Conservation (phyloP, 768 basidiomycete species). For the Tremella yokohamensis region DNA sequence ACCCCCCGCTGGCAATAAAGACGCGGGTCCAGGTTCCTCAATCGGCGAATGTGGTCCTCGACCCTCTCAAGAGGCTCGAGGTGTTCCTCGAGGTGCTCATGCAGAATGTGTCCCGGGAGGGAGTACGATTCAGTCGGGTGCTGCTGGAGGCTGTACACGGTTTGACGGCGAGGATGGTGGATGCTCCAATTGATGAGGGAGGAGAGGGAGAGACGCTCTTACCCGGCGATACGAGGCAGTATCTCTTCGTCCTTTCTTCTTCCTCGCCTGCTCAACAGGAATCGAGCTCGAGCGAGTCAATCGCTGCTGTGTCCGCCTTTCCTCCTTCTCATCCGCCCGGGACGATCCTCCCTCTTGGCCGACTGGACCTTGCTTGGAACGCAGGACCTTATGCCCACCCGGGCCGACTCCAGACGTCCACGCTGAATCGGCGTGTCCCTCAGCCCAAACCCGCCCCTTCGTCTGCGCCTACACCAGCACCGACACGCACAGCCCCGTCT, state of each 20-base stretch:
- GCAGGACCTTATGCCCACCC: slow-evolving; percentile 74
- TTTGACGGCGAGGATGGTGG: slow-evolving; percentile 57
- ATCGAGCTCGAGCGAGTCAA: background rate
- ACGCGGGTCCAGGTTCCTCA: slow-evolving; percentile 80
- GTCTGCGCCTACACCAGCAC: slow-evolving; percentile 54
- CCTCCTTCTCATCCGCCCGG: slow-evolving; percentile 62
- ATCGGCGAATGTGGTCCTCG: slow-evolving; percentile 68
- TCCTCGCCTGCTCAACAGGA: background rate
- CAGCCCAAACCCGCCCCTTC: slow-evolving; percentile 48
- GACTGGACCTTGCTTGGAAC: slow-evolving; percentile 82
- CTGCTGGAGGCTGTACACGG: slow-evolving; percentile 49
- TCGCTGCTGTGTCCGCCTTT: slow-evolving; percentile 39
- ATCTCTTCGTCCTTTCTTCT: slow-evolving; percentile 59
- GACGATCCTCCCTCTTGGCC: slow-evolving; percentile 70
- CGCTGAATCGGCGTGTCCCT: slow-evolving; percentile 77
- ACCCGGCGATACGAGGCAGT: slow-evolving; percentile 80
- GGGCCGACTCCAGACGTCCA: slow-evolving; percentile 81
- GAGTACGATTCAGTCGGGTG: slow-evolving; percentile 71
- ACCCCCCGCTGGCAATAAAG: slow-evolving; percentile 91
- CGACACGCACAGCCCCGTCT: slow-evolving; percentile 12
- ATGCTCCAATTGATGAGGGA: background rate
- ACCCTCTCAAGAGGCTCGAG: slow-evolving; percentile 66
- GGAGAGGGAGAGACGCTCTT: slow-evolving; percentile 56
- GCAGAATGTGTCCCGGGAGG: slow-evolving; percentile 79
- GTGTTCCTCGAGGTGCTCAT: slow-evolving; percentile 89